Base-by-base conservation (phyloP, 208 protist genomes). In the Polymyxa betae region DNA sequence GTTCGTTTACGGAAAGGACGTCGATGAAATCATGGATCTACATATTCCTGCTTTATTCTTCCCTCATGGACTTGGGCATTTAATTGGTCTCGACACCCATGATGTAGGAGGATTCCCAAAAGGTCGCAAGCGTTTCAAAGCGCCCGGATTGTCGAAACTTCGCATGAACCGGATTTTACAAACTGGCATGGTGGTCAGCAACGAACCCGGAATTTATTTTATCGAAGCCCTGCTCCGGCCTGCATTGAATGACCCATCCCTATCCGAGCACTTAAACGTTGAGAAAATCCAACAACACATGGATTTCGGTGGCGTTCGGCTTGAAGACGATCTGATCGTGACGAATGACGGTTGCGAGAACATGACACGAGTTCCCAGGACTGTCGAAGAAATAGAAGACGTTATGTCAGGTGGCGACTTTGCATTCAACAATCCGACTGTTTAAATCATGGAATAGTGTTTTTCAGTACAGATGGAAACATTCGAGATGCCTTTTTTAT, bases 121-220 rank as follows among this genome's bases (percentile, higher is more conserved):
- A 40, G 78, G 82, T n/a, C 1, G 0, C 24, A 16, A 45, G 0
- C 66, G 90, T 41, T 68, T 46, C 24, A 0, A 45, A 45, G 43
- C 64, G 0, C 43, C 77, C 29, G 72, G 90, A 45, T 45, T 89
- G 35, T 88, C 0, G 0, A 72, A 91, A 41, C 77, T 93, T 29
- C 40, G 94, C 24, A 90, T 90, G 12, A 90, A 88, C 29, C 54
- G 93, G 38, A 29, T 45, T 20, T 54, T 95, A 0, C 46, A 77
- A 45, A 38, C 20, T 32, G 92, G 93, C 32, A 95, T 94, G 90
- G 92, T 93, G 10, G 41, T 95, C 40, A 96, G 94, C 10, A 89
- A 95, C 32, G 95, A 96, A 91, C 94, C 95, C 38, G 95, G 95
- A 32, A 46, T 88, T 64, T 96, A 96, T 89, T 95, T 96, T 90